A percentile compares a stretch with the other conserved stretches of the same genome.
Evolutionary conservation across 2,329 filamentous ascomycete genomes (phyloP).

Genomic region (Alternaria infectoria): DNA sequence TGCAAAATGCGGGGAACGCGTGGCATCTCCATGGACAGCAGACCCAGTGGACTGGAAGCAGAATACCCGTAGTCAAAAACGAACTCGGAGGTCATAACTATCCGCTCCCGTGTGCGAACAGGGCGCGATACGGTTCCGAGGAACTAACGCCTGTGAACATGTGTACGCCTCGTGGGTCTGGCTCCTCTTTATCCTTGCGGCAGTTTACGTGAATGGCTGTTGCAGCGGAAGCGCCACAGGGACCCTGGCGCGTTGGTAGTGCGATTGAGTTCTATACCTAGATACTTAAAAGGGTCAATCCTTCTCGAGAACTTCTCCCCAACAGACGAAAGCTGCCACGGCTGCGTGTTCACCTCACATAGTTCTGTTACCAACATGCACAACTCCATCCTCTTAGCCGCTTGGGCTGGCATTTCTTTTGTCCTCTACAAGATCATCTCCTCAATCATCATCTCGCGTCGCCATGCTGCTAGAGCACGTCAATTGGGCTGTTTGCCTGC

Average conservation of each 20-base stretch:
- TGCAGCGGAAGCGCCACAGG: background rate
- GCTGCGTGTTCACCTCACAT: background rate
- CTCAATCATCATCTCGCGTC: slow-evolving; percentile 34
- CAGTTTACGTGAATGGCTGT: background rate
- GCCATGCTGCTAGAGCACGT: slow-evolving; percentile 45
- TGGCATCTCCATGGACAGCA: background rate
- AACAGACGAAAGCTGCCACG: background rate
- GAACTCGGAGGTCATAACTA: background rate
- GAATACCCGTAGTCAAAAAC: background rate
- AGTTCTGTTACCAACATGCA: slow-evolving; percentile 31
- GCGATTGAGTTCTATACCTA: background rate
- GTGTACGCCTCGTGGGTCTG: slow-evolving; percentile 1
- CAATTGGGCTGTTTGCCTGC: slow-evolving; percentile 53
- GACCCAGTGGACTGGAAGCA: background rate
- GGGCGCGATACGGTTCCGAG: background rate
- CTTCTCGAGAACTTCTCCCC: background rate
- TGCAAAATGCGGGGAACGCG: background rate
- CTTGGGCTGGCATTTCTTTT: slow-evolving; percentile 41
- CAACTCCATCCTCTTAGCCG: slow-evolving; percentile 29
- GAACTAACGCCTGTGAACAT: background rate
- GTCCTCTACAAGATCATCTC: slow-evolving; percentile 38
- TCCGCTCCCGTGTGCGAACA: background rate
- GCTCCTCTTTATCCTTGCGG: background rate
- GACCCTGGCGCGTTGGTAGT: background rate
- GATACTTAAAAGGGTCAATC: background rate